Evolutionary conservation across 1,139 yeast genomes (phyloP).

Genomic region (Yamadazyma diddensiae): DNA sequence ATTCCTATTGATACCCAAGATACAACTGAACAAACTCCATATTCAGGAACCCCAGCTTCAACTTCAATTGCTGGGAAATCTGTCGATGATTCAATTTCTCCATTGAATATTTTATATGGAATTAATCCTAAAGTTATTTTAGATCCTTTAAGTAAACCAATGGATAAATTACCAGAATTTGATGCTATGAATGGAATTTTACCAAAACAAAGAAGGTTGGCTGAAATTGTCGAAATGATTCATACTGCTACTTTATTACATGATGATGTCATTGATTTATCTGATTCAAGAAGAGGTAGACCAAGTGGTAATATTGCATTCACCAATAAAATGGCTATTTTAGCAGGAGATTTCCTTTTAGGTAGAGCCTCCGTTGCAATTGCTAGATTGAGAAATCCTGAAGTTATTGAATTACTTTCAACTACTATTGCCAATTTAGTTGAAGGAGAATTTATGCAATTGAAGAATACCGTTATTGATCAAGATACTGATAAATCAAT

Average conservation of each 20-base stretch:
- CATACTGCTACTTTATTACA: constrained; percentile 96
- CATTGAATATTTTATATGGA: constrained; percentile 81
- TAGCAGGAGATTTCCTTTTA: constrained; percentile 92
- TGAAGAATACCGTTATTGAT: constrained; percentile 78
- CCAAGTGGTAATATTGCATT: constrained; percentile 93
- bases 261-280: constrained; percentile 94
- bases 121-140: constrained; percentile 76
- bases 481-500: constrained; percentile 43
- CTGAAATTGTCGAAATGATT: constrained; percentile 97
- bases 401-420: constrained; percentile 90
- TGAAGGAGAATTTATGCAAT: constrained; percentile 98
- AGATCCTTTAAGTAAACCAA: constrained; percentile 82
- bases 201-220: constrained; percentile 91
- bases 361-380: constrained; percentile 97
- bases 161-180: constrained; percentile 64
- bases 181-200: constrained; percentile 67
- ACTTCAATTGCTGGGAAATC: constrained; percentile 53
- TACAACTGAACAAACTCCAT: constrained; percentile 62
- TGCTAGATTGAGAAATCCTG: constrained; percentile 91
- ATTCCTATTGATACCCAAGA: constrained; percentile 59
- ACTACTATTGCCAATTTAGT: constrained; percentile 96
- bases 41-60: constrained; percentile 47
- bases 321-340: constrained; percentile 94
- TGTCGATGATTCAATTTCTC: constrained; percentile 65
- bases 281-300: constrained; percentile 86